Percentiles rank a stretch among this genome's conserved stretches.
Evolutionary conservation across 192 early-diverging fungal species (phyloP).

Genomic region (Backusella tuberculispora): DNA sequence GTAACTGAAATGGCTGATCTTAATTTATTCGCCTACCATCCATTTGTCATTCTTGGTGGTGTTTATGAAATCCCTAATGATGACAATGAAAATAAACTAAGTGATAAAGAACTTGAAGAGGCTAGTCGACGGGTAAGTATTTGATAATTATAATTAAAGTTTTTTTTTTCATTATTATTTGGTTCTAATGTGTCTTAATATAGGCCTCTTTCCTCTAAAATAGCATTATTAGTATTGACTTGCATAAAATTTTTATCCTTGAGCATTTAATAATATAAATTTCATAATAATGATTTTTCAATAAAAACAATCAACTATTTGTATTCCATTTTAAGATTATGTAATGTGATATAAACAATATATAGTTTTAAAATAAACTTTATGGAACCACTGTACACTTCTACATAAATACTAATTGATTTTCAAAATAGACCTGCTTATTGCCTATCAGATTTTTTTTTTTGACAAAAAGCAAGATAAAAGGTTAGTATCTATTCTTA

Average conservation of each 20-base stretch:
- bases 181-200: no score
- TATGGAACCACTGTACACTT: no score
- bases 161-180: neutral
- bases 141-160: neutral
- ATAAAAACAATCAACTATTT: no score
- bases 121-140: conserved; percentile 26
- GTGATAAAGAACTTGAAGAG: conserved; percentile 33
- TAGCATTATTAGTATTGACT: no score
- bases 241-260: no score
- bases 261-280: no score
- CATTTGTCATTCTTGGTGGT: conserved; percentile 55
- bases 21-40: conserved; percentile 51
- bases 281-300: no score
- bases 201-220: conserved; percentile 21
- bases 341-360: no score
- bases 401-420: no score
- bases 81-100: conserved; percentile 25
- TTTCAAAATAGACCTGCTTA: no score
- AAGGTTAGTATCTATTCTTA: neutral
- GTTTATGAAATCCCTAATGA: conserved; percentile 46
- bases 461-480: neutral
- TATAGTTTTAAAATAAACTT: no score
- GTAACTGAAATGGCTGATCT: conserved; percentile 53
- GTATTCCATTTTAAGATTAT: no score
- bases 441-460: neutral